These are phyloP conservation scores for Ophiosphaerella herpotricha DNA, from an alignment of 2,329 filamentous ascomycete species.

Conservation along the genomic window DNA sequence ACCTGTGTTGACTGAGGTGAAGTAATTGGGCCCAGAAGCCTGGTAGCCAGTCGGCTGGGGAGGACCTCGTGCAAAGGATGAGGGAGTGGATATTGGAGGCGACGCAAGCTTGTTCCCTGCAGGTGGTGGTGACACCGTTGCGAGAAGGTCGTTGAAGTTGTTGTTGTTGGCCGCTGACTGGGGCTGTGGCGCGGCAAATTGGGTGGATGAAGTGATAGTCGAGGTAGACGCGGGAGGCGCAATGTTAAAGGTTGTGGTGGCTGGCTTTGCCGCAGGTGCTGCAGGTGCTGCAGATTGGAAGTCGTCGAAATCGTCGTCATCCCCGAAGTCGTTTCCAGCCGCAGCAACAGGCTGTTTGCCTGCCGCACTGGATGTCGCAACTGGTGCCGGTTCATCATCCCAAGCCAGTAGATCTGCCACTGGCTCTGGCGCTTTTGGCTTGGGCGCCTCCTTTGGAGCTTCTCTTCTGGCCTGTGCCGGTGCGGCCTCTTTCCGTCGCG, in stretches of 20 bases:
- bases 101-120: conserved; percentile 59
- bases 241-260: conserved; percentile 50
- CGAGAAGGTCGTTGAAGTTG: conserved; percentile 80
- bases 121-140: conserved; percentile 76
- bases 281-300: conserved; percentile 79
- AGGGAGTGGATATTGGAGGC: conserved; percentile 42
- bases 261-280: conserved; percentile 63
- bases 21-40: conserved; percentile 88
- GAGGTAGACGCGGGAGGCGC: conserved; percentile 54
- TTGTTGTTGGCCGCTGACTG: conserved; percentile 81
- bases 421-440: conserved; percentile 73
- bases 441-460: conserved; percentile 69
- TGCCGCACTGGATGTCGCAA: conserved; percentile 48
- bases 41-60: conserved; percentile 72
- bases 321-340: conserved; percentile 52
- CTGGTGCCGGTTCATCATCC: conserved; percentile 70
- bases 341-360: conserved; percentile 49
- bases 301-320: conserved; percentile 95
- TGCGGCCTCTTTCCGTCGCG: conserved; percentile 56
- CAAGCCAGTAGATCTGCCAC: conserved; percentile 93
- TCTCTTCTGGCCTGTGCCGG: conserved; percentile 44
- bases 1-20: conserved; percentile 70
- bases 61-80: conserved; percentile 53
- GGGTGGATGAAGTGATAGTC: conserved; percentile 61
- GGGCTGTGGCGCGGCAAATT: conserved; percentile 82